Conservation (phyloP, 768 basidiomycete species). For the Pholiota conissans region DNA sequence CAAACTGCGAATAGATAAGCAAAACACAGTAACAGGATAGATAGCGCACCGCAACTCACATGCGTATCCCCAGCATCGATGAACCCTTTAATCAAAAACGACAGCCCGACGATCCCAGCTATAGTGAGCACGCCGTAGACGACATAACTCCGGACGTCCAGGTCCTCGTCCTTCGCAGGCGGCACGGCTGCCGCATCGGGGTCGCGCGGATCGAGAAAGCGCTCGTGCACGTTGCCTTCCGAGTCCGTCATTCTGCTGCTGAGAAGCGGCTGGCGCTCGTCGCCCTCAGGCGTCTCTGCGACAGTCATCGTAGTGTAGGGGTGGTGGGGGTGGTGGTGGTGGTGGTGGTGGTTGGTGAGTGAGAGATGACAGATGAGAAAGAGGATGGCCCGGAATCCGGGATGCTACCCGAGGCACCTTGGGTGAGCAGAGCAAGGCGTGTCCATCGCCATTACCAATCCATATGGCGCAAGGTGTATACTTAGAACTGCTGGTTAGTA, state of each 20-base stretch:
- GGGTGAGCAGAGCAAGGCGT: too few species aligned
- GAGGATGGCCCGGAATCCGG: neutral
- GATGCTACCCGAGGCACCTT: constrained; percentile 1
- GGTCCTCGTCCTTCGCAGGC: constrained; percentile 14
- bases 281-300: neutral
- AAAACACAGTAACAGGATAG: neutral
- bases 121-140: constrained; percentile 35
- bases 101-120: constrained; percentile 38
- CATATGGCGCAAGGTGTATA: too few species aligned
- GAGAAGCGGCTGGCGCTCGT: constrained; percentile 27
- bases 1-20: constrained; percentile 57
- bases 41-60: constrained; percentile 39
- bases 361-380: too few species aligned
- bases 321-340: too few species aligned
- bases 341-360: neutral
- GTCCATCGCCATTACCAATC: too few species aligned
- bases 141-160: constrained; percentile 25
- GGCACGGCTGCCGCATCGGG: neutral
- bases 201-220: neutral
- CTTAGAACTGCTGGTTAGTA: too few species aligned
- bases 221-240: constrained; percentile 5
- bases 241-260: neutral
- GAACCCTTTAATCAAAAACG: constrained; percentile 66
- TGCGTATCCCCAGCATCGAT: constrained; percentile 68
- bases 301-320: too few species aligned